Base-by-base conservation (phyloP, 306 rosid genomes). In the Ochetophila trinervis region DNA sequence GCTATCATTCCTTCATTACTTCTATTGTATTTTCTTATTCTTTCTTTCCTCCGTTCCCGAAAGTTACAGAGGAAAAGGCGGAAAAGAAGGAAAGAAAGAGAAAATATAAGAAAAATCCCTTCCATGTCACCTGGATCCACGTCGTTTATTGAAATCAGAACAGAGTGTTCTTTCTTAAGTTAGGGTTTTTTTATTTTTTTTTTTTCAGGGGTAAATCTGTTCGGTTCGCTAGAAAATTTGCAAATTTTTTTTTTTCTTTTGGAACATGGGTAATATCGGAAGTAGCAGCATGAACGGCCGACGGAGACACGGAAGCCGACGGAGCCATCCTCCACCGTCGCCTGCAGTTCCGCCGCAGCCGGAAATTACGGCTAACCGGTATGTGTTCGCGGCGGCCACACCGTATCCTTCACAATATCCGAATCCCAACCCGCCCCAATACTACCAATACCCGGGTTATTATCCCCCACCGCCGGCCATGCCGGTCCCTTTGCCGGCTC, bases 221-320 rank as follows among this genome's bases (percentile, higher is more conserved):
- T 60, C 52, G 56, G 8, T 64, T 27, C 53, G 6, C 51, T 4
- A 32, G 21, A 64, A 53, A 51, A 2, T 62, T 32, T 4, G 11
- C 60, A 6, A 14, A 34, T 32, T 20, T 17, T 48, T 53, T 22
- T 19, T n/a, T 45, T 13, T 50, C 32, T 55, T 57, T 53, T 36
- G 63, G 12, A 37, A 51, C 51, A 93, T 94, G 99, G 99, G 99
- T 34, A 94, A 94, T 63, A 71, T 74, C 8, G 85, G 91, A 35
- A 93, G 97, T 23, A 84, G 78, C 45, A 76, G 80, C 45, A 66
- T 47, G 27, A 75, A 69, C 64, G 51, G 24, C 40, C 85, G 90
- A 23, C 85, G 95, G 66, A 78, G 96, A 61, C 84, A 75, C 69
- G 83, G 79, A 0, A 62, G 76, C 45, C 76, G 90, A 1, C 79